Evolutionary conservation across 805 yeast species (phyloP).

Genomic region (Candida michaelii): DNA sequence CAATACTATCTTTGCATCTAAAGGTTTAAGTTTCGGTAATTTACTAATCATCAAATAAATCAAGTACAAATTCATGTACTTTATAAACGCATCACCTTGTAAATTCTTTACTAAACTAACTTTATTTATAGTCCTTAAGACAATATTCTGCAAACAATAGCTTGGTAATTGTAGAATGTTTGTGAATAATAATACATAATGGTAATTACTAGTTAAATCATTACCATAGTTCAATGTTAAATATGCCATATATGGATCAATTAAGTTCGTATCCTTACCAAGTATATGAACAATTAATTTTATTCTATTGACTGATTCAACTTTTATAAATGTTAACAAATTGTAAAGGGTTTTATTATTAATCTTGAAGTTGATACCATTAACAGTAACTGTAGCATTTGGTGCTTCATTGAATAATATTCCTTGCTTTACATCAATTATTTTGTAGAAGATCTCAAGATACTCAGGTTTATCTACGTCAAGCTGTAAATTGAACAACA

Average conservation of each 20-base stretch:
- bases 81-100: constrained; percentile 45
- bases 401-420: constrained; percentile 46
- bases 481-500: constrained; percentile 55
- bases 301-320: constrained; percentile 71
- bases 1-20: constrained; percentile 8
- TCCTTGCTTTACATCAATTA: constrained; percentile 48
- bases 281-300: constrained; percentile 54
- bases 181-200: constrained; percentile 56
- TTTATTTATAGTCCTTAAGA: constrained; percentile 66
- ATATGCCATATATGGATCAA: constrained; percentile 67
- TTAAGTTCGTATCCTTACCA: constrained; percentile 60
- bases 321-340: constrained; percentile 61
- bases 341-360: constrained; percentile 69
- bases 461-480: constrained; percentile 17
- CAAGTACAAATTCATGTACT: constrained; percentile 64
- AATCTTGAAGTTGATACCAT: constrained; percentile 53
- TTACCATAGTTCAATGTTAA: constrained; percentile 59
- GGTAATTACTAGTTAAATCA: constrained; percentile 4
- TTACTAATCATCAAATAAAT: constrained; percentile 55
- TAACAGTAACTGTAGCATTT: constrained; percentile 28
- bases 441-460: constrained; percentile 37
- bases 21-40: constrained; percentile 27
- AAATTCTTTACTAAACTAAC: constrained; percentile 59
- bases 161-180: constrained; percentile 58
- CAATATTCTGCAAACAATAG: constrained; percentile 54